Percentiles rank a stretch among this genome's conserved stretches.
Conservation (phyloP, 805 yeast genomes). For the Kuraishia floccosa region DNA sequence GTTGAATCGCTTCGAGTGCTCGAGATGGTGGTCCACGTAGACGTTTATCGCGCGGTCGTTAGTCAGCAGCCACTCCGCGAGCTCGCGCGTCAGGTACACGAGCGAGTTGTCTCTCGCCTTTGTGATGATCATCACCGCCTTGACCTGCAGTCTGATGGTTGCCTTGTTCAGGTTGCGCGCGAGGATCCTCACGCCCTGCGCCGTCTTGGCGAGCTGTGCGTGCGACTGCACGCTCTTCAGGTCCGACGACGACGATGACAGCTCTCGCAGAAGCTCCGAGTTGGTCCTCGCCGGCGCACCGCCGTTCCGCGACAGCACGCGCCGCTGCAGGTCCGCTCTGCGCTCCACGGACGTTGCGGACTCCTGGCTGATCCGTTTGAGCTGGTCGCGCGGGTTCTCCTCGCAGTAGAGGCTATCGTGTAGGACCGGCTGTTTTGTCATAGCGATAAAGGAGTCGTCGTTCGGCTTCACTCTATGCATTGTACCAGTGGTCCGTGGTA, state of each 20-base stretch:
- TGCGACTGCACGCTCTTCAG: slow-evolving; percentile 52
- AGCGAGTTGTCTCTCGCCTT: slow-evolving; percentile 79
- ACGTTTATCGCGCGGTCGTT: slow-evolving; percentile 24
- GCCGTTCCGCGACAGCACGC: neutral
- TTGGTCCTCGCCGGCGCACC: neutral
- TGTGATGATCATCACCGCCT: slow-evolving; percentile 73
- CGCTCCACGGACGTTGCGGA: too few relatives aligned
- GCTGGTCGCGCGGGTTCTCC: slow-evolving; percentile 9
- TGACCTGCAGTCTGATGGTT: slow-evolving; percentile 58
- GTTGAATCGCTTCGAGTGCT: slow-evolving; percentile 52
- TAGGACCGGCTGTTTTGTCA: slow-evolving; percentile 15
- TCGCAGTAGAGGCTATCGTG: slow-evolving; percentile 15
- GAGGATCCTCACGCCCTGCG: slow-evolving; percentile 67
- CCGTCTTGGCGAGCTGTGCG: slow-evolving; percentile 69
- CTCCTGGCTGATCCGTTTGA: neutral
- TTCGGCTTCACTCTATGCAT: too few relatives aligned
- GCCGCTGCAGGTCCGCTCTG: neutral
- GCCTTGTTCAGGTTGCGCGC: slow-evolving; percentile 65
- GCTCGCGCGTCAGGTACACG: slow-evolving; percentile 63
- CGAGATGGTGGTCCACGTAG: slow-evolving; percentile 65
- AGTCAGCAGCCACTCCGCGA: slow-evolving; percentile 64
- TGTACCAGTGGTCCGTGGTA: too few relatives aligned
- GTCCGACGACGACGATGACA: slow-evolving; percentile 27
- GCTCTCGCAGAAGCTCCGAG: slow-evolving; percentile 4
- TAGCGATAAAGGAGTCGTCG: too few relatives aligned